phyloP scores from a whole-genome alignment of 768 basidiomycete species.

The Mycena chlorophos region DNA sequence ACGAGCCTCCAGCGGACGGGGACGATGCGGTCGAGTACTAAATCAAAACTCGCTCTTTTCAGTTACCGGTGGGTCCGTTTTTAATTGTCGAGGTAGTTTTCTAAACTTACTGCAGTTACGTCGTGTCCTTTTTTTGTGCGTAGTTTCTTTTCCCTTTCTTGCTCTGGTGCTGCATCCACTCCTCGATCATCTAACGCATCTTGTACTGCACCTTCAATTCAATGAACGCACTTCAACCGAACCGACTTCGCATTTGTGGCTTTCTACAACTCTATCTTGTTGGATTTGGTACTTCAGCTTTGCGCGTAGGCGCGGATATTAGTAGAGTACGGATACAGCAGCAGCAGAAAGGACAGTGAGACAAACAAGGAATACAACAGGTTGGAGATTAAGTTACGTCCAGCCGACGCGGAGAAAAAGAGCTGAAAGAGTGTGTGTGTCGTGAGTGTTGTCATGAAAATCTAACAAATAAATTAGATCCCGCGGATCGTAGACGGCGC shows the following conservation, averaged over 20 bases:
- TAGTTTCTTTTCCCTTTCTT: slow-evolving; percentile 15
- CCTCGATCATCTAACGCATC: background rate
- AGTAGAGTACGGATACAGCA: slow-evolving; percentile 1
- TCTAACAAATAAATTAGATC: background rate
- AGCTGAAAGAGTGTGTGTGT: background rate
- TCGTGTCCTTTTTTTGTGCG: slow-evolving; percentile 20
- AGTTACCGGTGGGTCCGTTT: slow-evolving; percentile 9
- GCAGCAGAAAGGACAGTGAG: background rate
- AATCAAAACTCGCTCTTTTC: slow-evolving; percentile 25
- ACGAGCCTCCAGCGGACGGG: slow-evolving; percentile 66
- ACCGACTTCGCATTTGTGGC: no score
- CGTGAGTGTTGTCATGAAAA: background rate
- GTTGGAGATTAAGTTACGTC: background rate
- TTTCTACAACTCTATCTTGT: no score
- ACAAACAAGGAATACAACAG: background rate
- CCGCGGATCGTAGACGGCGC: background rate
- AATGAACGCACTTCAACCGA: background rate
- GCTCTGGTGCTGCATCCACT: background rate
- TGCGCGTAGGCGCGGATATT: background rate
- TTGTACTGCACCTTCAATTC: background rate
- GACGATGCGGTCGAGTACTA: slow-evolving; percentile 85
- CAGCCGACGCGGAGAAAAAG: background rate
- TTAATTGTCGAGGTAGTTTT: background rate
- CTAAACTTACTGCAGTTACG: slow-evolving; percentile 5
- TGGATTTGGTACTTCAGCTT: no score